Evolutionary conservation across 2,329 filamentous ascomycete genomes (phyloP), one percentile per base, ranked within the genome.

Genomic region (Alternaria sp.): DNA sequence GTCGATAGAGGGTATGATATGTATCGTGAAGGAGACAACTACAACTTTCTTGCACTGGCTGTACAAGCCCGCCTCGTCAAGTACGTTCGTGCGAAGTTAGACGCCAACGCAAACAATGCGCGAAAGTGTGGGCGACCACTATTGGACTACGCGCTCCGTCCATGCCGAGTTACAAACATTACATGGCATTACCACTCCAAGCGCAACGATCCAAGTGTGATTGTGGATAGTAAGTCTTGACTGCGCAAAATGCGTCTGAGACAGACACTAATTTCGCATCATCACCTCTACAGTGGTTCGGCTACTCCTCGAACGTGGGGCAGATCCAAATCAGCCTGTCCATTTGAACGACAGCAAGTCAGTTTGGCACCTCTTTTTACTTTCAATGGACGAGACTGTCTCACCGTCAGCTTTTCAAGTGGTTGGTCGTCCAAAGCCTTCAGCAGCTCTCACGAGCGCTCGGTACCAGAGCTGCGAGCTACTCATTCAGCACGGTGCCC

Each of bases 141-240:
- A 2, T 43, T 72, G 3, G 64, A 70, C 57, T 70, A 69, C 19
- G 66, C 69, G 2, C 49, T 69, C 3, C 60, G 62, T 1, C 63
- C 63, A 13, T 25, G 28, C 1, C 44, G 66, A 7, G 13, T 9
- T 8, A 66, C 60, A n/a, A 45, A 56, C 0, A 63, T 60, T 12
- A 2, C 6, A 63, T 71, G 58, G 45, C 6, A 1, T 64, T 64
- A 64, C 50, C 60, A 67, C n/a, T 56, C 55, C 6, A 11, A 21
- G 3, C 47, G 45, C 8, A 61, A 72, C 1, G 59, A 67, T 12
- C 26, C 68, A 0, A 64, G 54, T 13, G 40, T 67, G 15, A 49
- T 61, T 10, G 36, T 65, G 10, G 57, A 60, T 2, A 70, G 30
- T 36, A 36, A 15, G 30, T 36, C 6, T 7, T 13, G 12, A 2